Conservation (phyloP, 306 rosid genomes). For the Castanea mollissima region DNA sequence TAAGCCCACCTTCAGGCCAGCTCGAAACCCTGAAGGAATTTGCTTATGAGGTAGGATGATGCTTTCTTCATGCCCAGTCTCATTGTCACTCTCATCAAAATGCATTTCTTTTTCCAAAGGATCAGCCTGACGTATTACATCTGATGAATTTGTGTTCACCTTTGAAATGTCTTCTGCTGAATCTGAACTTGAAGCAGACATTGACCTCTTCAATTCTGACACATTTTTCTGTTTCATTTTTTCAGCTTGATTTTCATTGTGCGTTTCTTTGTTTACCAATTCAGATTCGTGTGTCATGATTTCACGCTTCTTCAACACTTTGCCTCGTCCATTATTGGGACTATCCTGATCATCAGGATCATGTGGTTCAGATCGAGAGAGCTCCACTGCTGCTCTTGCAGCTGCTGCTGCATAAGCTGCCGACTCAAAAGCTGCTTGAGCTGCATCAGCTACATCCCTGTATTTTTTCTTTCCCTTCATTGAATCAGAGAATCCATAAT, state of each 20-base stretch:
- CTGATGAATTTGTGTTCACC: constrained; percentile 14
- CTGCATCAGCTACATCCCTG: constrained; percentile 81
- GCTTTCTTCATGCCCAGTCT: constrained; percentile 25
- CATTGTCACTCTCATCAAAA: constrained; percentile 54
- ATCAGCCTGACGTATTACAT: constrained; percentile 22
- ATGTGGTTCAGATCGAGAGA: constrained; percentile 53
- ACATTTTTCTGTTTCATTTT: constrained; percentile 13
- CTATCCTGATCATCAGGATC: constrained; percentile 53
- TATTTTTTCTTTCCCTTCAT: constrained; percentile 45
- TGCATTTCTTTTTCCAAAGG: constrained; percentile 31
- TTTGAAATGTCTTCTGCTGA: constrained; percentile 28
- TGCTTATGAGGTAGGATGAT: constrained; percentile 17
- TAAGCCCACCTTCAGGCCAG: constrained; percentile 32
- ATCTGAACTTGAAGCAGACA: constrained; percentile 32
- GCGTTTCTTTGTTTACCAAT: constrained; percentile 25
- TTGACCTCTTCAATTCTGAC: constrained; percentile 28
- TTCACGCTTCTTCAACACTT: constrained; percentile 19
- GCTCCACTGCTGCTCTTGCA: constrained; percentile 81
- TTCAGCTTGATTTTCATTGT: constrained; percentile 21
- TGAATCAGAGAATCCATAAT: constrained; percentile 44
- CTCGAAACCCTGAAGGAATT: constrained; percentile 31
- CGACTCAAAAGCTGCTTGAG: constrained; percentile 94
- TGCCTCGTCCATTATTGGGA: constrained; percentile 29
- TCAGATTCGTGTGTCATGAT: constrained; percentile 21
- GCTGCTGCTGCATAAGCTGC: constrained; percentile 92